Base-by-base conservation (phyloP, 306 rosid genomes). In the Vigna radiata region DNA sequence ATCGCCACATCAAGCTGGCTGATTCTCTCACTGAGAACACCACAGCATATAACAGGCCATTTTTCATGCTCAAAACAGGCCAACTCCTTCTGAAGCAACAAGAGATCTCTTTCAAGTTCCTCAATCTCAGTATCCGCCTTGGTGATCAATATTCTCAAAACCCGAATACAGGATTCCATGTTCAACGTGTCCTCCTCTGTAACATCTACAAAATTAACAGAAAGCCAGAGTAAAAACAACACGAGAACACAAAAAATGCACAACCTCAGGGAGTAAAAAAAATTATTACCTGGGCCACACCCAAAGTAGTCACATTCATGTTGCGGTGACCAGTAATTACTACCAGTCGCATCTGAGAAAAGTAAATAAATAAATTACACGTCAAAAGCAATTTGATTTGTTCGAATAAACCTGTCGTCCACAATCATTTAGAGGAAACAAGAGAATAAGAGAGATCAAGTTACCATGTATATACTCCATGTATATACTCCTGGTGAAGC, bases 151-250 rank as follows among this genome's bases (percentile, higher is more conserved):
- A 79, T 79, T 79, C 81, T 77, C 78, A 90, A 78, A 77, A 88
- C 96, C 77, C 82, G 88, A 70, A 89, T 63, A 62, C 92, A 88
- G 55, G 63, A 85, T 72, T 83, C 85, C 83, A 68, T 85, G 44
- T 90, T 81, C 88, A 88, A 77, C 27, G 84, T 84, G 84, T 83
- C 79, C 84, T 93, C 97, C 83, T 89, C 93, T 43, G 88, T 86
- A 56, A 33, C 60, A 87, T 93, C 97, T 93, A 77, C 27, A 41
- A 59, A 63, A 56, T 78, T 19, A 69, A 75, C 31, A 82, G 18
- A 79, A 55, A 29, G 15, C 61, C 11, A 25, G 48, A 15, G 65
- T 44, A 76, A 54, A 54, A 13, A 79, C 68, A 72, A 54, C 47
- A 44, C 46, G 61, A 7, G 41, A 58, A 37, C 29, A 41, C 9